Conservation (phyloP, 495 filamentous ascomycete species). For the Rhypophila decipiens region DNA sequence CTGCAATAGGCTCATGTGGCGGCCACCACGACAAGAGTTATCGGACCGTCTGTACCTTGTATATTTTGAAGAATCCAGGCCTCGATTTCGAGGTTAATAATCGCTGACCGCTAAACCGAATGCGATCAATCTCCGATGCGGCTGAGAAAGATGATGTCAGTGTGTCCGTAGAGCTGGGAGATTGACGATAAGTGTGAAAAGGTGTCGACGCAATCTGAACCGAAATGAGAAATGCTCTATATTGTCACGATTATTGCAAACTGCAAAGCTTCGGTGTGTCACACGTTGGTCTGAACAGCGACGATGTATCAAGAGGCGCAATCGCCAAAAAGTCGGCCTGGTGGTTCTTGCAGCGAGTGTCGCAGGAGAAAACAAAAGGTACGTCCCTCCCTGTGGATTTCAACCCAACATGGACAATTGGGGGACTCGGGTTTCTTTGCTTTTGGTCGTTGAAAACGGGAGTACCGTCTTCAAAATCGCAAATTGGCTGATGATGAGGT, state of each 20-base stretch:
- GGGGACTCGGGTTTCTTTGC: too few species aligned
- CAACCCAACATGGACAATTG: background rate
- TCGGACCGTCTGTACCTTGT: too few species aligned
- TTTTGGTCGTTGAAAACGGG: background rate
- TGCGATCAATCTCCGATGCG: background rate
- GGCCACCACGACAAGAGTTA: too few species aligned
- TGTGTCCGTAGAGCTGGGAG: background rate
- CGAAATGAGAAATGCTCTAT: background rate
- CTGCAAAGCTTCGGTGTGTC: background rate
- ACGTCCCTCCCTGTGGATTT: background rate
- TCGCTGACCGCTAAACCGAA: conserved; percentile 1
- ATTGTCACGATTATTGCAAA: background rate
- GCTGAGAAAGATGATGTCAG: background rate
- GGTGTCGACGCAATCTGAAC: background rate
- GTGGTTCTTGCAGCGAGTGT: conserved; percentile 14
- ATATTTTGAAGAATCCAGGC: too few species aligned
- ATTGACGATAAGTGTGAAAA: background rate
- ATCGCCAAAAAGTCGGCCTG: conserved; percentile 2
- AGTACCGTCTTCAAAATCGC: background rate
- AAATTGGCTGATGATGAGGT: background rate
- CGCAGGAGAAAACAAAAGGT: conserved; percentile 14
- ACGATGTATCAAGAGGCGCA: conserved; percentile 5
- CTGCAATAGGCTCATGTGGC: too few species aligned
- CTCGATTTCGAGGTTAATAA: too few species aligned
- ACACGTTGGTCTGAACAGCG: background rate